These are phyloP conservation scores for Lagerstroemia speciosa DNA, from an alignment of 345 rosid species.

Conservation along the genomic window DNA sequence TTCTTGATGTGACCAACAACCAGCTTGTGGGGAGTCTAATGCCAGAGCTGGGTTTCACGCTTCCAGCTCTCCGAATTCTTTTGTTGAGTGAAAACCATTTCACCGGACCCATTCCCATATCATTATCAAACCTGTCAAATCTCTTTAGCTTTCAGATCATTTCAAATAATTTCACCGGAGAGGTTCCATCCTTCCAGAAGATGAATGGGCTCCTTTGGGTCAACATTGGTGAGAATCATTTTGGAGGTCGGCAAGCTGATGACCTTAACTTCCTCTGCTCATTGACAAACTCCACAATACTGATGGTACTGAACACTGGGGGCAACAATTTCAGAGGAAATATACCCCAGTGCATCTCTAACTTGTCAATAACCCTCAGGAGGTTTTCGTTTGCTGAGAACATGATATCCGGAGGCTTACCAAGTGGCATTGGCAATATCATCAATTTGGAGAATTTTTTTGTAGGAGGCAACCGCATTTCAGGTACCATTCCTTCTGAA, in stretches of 20 bases:
- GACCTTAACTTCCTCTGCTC: constrained; percentile 6
- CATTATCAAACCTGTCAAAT: background rate
- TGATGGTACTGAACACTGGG: background rate
- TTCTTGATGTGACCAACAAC: background rate
- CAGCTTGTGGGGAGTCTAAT: background rate
- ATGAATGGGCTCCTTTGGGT: background rate
- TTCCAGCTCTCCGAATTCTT: background rate
- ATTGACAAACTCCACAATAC: background rate
- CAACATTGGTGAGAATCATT: background rate
- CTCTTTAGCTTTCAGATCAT: background rate
- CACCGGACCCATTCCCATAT: background rate
- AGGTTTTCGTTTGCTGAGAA: background rate
- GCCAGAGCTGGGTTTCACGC: background rate
- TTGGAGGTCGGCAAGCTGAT: background rate
- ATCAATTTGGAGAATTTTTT: background rate
- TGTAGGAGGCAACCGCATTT: background rate
- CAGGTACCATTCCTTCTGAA: constrained; percentile 5
- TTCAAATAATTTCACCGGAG: background rate
- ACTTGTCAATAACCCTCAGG: background rate
- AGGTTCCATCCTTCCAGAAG: background rate
- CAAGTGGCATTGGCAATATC: constrained; percentile 3
- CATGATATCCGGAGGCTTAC: constrained; percentile 11
- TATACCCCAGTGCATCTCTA: constrained; percentile 1
- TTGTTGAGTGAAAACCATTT: background rate
- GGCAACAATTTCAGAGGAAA: background rate